Conservation (phyloP, 768 basidiomycete genomes). For the Neoboletus subvelutipes region DNA sequence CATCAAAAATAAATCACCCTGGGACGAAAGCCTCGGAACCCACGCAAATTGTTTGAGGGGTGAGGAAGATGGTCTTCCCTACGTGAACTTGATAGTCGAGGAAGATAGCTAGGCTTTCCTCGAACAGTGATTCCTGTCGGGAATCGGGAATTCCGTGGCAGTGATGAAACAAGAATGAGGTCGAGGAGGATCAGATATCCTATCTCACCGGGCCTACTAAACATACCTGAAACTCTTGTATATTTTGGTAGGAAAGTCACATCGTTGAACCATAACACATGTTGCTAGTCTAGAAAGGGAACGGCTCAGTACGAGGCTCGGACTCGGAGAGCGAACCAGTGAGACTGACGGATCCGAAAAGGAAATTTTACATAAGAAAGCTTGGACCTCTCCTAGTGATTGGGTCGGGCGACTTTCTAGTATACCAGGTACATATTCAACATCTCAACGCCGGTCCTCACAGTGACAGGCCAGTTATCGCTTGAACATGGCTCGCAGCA, state of each 20-base stretch:
- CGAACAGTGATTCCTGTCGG: too few species aligned
- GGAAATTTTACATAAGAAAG: conserved; percentile 30
- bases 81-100: neutral
- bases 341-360: neutral
- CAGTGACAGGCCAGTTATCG: conserved; percentile 8
- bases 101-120: neutral
- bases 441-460: conserved; percentile 7
- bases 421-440: conserved; percentile 2
- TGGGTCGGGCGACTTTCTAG: conserved; percentile 1
- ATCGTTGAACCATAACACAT: neutral
- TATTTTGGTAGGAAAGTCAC: neutral
- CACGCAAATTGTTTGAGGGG: neutral
- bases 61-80: neutral
- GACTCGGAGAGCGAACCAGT: neutral
- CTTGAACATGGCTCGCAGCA: conserved; percentile 42
- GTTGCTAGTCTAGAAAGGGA: neutral
- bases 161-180: neutral
- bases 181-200: neutral
- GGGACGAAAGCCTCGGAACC: neutral
- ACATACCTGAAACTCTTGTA: neutral
- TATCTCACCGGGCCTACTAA: neutral
- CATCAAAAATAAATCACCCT: neutral
- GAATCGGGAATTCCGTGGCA: neutral
- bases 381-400: neutral
- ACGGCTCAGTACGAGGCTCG: neutral